Base-by-base conservation (phyloP, 495 filamentous ascomycete genomes). In the Lepraria neglecta region DNA sequence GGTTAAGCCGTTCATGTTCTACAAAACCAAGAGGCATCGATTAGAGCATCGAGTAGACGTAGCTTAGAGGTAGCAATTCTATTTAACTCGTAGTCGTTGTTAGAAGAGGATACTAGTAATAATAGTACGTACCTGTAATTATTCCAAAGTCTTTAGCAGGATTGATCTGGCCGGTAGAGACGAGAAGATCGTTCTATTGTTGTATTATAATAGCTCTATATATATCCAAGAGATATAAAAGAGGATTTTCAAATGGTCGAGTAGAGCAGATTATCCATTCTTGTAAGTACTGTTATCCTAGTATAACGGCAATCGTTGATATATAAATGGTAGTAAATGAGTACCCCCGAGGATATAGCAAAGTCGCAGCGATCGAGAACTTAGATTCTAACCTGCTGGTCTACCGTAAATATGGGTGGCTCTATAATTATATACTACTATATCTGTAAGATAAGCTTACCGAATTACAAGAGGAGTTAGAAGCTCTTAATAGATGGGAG, bases 351-450 rank as follows among this genome's bases (percentile, higher is more conserved):
- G 72, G 74, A 2, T 74, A 75, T 60, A 64, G 71, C 0, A 65
- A 59, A 27, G 63, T 75, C 6, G 74, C 70, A 3, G 71, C 67
- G 0, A 63, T 72, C 46, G 51, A 72, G 1, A 61, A 65, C 30
- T 59, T 56, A 42, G 65, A 71, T 44, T 57, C 63, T 17, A 63
- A 67, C n/a, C 70, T 69, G 28, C 60, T 69, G 38, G 66, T 74
- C 14, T 72, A 66, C 64, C 68, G 75, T 17, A 64, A 67, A n/a
- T 74, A 74, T 54, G 64, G 63, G 21, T 72, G 62, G 40, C 56
- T 77, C 7, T 71, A 73, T 35, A 60, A 67, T 5, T 63, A 71
- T n/a, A 28, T 73, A 1, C 52, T 76, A 6, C 58, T 77, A 1
- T 46, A 73, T 51, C 67, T 70, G 27, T 73, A 77, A 60, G 69